A percentile compares a stretch with the other conserved stretches of the same genome.
These are phyloP conservation scores for Beta lomatogona DNA, from an alignment of 179 eudicot species.

Conservation along the genomic window DNA sequence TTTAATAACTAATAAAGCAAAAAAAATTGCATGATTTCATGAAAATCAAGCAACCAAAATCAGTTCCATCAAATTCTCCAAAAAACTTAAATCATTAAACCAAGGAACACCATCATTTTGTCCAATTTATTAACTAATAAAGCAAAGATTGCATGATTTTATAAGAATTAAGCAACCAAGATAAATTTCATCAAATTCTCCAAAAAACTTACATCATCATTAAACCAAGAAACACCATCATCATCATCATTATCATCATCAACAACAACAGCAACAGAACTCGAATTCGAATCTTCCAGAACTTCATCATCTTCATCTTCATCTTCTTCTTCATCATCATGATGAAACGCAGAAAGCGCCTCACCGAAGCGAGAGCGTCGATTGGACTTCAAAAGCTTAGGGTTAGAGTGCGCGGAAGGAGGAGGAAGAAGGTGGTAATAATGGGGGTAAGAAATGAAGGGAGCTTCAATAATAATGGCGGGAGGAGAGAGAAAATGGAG, in stretches of 20 bases:
- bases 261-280: not conserved
- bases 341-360: constrained; percentile 48
- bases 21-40: no score
- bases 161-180: not conserved
- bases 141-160: not conserved
- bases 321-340: constrained; percentile 37
- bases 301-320: constrained; percentile 26
- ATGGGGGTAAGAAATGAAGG: not conserved
- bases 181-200: not conserved
- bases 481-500: constrained; percentile 15
- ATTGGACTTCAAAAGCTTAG: constrained; percentile 63
- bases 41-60: no score
- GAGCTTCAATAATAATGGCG: not conserved
- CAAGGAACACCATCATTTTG: no score
- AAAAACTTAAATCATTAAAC: no score
- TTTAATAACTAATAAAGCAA: no score
- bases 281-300: not conserved
- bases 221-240: constrained; percentile 43
- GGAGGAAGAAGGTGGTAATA: constrained; percentile 6
- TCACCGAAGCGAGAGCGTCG: constrained; percentile 57
- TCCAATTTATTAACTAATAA: not conserved
- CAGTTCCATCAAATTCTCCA: no score
- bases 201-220: constrained; percentile 44
- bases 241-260: constrained; percentile 29
- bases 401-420: constrained; percentile 66